Base-by-base conservation (phyloP, 2,329 filamentous ascomycete species). In the Aspergillus transmontanensis region DNA sequence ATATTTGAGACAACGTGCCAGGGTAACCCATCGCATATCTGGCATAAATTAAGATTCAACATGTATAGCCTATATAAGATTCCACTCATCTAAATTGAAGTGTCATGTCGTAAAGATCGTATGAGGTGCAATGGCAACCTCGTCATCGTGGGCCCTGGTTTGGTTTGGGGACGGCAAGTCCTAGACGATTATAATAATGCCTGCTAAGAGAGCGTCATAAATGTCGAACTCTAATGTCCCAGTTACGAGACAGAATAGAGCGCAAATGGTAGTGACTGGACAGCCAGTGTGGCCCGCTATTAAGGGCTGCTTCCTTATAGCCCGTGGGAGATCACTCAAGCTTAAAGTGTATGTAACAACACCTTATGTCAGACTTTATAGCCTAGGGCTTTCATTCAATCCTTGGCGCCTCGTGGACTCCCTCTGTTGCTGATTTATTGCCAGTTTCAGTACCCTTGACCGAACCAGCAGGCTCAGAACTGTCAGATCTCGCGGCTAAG, bases 91-190 rank as follows among this genome's bases (percentile, higher is more conserved):
- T 41, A 55, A 26, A 39, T 28, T 55, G n/a, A 16, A 16, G 21
- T 39, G n/a, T 36, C 32, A 55, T 39, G 21, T 55, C 51, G 51
- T 55, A 55, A 55, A 39, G 51, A 55, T 55, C 51, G 51, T 55
- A 55, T 36, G 51, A 55, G 34, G 51, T 36, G 5, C 21, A 39
- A 39, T 39, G 11, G n/a, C 2, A 32, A 16, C 51, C 51, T 55
- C 32, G 26, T 55, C 21, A 30, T 55, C n/a, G n/a, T 23, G 21
- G 51, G 26, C 51, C 34, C n/a, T 6, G 2, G n/a, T 21, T 10
- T 32, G 28, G 3, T 4, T 23, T 2, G 26, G 11, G 51, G 51
- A 53, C n/a, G 23, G 51, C 14, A 55, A 19, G 32, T 19, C 2
- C 16, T 16, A 26, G 51, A 11, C 12, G 14, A 4, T 19, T 41